Evolutionary conservation across 306 rosid species (phyloP).

Genomic region (Citrullus mucosospermus): DNA sequence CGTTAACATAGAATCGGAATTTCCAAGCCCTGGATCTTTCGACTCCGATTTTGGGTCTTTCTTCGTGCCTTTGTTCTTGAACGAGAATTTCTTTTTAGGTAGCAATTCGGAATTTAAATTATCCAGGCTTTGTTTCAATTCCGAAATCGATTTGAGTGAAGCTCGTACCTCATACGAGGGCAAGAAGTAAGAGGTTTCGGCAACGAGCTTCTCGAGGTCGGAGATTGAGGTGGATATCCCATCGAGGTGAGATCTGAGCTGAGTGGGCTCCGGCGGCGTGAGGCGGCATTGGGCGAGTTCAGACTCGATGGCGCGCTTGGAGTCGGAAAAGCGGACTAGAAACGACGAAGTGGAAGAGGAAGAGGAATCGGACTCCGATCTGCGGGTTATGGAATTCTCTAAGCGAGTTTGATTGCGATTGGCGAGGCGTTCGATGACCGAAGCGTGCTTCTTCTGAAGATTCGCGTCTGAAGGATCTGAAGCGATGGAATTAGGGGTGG

Average conservation of each 20-base stretch:
- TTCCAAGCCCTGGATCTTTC: slow-evolving; percentile 14
- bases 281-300: not conserved
- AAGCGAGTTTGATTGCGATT: slow-evolving; percentile 50
- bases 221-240: slow-evolving; percentile 51
- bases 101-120: slow-evolving; percentile 28
- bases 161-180: slow-evolving; percentile 76
- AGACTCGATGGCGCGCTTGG: slow-evolving; percentile 5
- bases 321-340: slow-evolving; percentile 40
- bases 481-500: not conserved
- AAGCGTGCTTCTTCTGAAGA: slow-evolving; percentile 51
- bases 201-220: slow-evolving; percentile 65
- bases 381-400: slow-evolving; percentile 21
- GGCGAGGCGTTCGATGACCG: slow-evolving; percentile 63
- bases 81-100: slow-evolving; percentile 69
- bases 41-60: slow-evolving; percentile 21
- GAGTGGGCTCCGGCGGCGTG: slow-evolving; percentile 7
- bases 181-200: slow-evolving; percentile 56
- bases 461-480: slow-evolving; percentile 3
- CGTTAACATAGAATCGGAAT: not conserved
- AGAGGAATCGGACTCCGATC: slow-evolving; percentile 24
- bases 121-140: slow-evolving; percentile 42
- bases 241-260: slow-evolving; percentile 38
- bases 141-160: slow-evolving; percentile 53
- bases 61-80: slow-evolving; percentile 43
- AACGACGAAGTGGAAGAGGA: slow-evolving; percentile 48